Conservation (phyloP, 2,329 filamentous ascomycete species). For the Clarireedia hainanense region DNA sequence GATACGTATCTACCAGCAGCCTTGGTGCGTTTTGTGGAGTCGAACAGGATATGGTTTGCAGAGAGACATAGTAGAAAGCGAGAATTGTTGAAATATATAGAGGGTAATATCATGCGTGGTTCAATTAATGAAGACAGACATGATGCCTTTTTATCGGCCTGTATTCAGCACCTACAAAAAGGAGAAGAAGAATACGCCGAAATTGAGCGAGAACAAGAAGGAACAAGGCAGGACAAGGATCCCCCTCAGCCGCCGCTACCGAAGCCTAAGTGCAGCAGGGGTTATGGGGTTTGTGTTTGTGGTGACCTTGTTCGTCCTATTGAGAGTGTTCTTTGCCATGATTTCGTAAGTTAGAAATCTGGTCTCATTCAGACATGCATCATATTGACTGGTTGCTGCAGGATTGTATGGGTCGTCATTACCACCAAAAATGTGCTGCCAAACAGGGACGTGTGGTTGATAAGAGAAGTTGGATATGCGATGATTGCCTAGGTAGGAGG, state of each 20-base stretch:
- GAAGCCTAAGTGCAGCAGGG: slow-evolving; percentile 4
- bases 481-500: slow-evolving; percentile 7
- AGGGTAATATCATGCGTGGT: slow-evolving; percentile 16
- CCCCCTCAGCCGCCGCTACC: background rate
- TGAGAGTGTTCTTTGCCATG: slow-evolving; percentile 16
- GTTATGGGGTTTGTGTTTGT: slow-evolving; percentile 17
- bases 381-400: slow-evolving; percentile 7
- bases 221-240: background rate
- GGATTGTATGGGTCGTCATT: slow-evolving; percentile 16
- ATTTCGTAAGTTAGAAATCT: slow-evolving; percentile 14
- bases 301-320: slow-evolving; percentile 11
- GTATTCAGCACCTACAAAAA: background rate
- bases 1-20: slow-evolving; percentile 15
- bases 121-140: slow-evolving; percentile 11
- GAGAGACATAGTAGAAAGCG: slow-evolving; percentile 14
- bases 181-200: slow-evolving; percentile 2
- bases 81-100: slow-evolving; percentile 20
- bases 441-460: slow-evolving; percentile 5
- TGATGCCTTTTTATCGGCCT: background rate
- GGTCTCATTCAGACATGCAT: background rate
- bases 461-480: slow-evolving; percentile 12
- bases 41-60: slow-evolving; percentile 21
- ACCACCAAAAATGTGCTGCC: slow-evolving; percentile 14
- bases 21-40: slow-evolving; percentile 19
- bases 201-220: background rate